A percentile compares a stretch with the other conserved stretches of the same genome.
Evolutionary conservation across 805 yeast species (phyloP).

Genomic region (Yarrowia bubula): DNA sequence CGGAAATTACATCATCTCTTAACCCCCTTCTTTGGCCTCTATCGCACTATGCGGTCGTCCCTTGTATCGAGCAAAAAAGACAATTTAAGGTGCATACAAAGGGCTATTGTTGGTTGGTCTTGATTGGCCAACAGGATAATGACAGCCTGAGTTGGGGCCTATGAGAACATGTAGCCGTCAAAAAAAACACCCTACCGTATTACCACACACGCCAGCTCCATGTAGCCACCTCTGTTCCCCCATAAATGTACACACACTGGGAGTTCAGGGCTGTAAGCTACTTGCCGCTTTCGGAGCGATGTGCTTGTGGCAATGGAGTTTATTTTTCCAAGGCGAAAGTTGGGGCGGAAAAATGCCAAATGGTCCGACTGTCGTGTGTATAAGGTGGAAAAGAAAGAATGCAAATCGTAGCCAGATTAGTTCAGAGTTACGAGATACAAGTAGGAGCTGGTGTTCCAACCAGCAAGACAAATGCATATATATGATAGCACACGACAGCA

Average conservation of each 20-base stretch:
- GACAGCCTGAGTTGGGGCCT: no score
- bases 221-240: no score
- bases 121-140: background rate
- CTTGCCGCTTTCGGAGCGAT: constrained; percentile 5
- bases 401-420: constrained; percentile 1
- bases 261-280: background rate
- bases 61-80: constrained; percentile 5
- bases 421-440: no score
- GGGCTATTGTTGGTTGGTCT: background rate
- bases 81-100: constrained; percentile 20
- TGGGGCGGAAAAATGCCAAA: background rate
- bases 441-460: no score
- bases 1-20: background rate
- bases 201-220: no score
- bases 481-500: no score
- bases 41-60: background rate
- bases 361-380: constrained; percentile 17
- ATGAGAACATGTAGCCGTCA: no score
- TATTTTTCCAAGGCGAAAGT: background rate
- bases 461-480: no score
- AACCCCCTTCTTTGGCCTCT: background rate
- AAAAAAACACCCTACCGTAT: no score
- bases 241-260: background rate
- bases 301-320: constrained; percentile 2
- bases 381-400: background rate